These are phyloP conservation scores for Ceratocystis cubensis DNA, from an alignment of 2,329 filamentous ascomycete genomes.

Conservation along the genomic window DNA sequence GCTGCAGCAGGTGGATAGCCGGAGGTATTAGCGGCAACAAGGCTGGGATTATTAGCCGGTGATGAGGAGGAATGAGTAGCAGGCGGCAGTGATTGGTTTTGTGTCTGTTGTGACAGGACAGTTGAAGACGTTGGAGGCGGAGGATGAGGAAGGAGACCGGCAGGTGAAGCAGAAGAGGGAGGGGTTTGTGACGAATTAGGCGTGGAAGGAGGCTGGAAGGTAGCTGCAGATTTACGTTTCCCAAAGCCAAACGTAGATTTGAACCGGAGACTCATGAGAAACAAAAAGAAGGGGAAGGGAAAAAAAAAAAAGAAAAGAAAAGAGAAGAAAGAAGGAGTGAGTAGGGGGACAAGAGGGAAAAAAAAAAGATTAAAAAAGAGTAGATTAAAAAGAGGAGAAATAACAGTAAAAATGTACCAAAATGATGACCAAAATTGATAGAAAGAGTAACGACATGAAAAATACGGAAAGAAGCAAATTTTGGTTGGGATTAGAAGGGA, in stretches of 20 bases:
- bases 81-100: not conserved
- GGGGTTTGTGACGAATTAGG: slow-evolving; percentile 16
- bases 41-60: slow-evolving; percentile 24
- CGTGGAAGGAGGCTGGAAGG: slow-evolving; percentile 29
- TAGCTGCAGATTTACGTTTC: slow-evolving; percentile 57
- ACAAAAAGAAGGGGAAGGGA: slow-evolving; percentile 30
- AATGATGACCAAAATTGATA: slow-evolving; percentile 10
- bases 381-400: slow-evolving; percentile 24
- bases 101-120: not conserved
- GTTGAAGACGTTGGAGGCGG: not conserved
- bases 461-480: not conserved
- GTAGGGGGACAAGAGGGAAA: slow-evolving; percentile 22
- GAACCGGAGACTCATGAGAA: slow-evolving; percentile 59
- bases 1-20: slow-evolving; percentile 9
- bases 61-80: not conserved
- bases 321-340: slow-evolving; percentile 24
- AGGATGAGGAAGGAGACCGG: slow-evolving; percentile 8
- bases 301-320: slow-evolving; percentile 27
- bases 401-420: slow-evolving; percentile 17
- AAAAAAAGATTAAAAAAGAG: slow-evolving; percentile 22
- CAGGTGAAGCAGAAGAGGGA: slow-evolving; percentile 14
- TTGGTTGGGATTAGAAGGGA: not conserved
- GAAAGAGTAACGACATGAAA: not conserved
- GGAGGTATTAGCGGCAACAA: slow-evolving; percentile 27
- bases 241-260: slow-evolving; percentile 67